Evolutionary conservation across 1,139 yeast genomes (phyloP).

Genomic region (Pichia cactophila): DNA sequence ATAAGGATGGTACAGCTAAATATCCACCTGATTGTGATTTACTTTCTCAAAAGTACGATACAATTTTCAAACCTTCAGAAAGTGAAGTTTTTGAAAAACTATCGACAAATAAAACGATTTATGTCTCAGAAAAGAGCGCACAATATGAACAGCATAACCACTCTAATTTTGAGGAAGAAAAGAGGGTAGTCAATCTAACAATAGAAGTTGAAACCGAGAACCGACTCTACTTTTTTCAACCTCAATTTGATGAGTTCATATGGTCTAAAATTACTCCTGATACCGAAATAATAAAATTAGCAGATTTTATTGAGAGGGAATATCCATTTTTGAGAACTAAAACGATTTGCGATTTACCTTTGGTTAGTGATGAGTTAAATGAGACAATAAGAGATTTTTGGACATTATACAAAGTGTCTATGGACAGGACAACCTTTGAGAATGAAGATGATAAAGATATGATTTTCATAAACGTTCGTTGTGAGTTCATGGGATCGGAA

Average conservation of each 20-base stretch:
- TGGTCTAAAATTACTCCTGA: neutral
- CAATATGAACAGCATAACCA: neutral
- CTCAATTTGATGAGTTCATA: neutral
- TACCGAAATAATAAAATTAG: neutral
- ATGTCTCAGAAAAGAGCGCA: no score
- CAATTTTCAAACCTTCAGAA: neutral
- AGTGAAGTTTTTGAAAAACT: no score
- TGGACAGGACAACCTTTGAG: neutral
- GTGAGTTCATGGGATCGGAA: neutral
- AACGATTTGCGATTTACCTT: neutral
- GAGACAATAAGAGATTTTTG: neutral
- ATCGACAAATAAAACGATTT: no score
- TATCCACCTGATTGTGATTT: neutral
- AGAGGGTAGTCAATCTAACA: neutral
- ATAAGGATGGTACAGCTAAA: no score
- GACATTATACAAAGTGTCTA: no score
- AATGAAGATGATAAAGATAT: neutral
- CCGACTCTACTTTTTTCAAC: neutral
- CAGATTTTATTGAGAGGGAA: neutral
- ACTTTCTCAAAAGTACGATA: neutral
- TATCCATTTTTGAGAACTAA: constrained; percentile 2
- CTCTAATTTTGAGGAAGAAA: neutral
- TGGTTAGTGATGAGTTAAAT: neutral
- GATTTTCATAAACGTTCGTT: neutral
- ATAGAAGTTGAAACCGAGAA: neutral